Evolutionary conservation across 306 rosid genomes (phyloP).

Genomic region (Vicia sativa): DNA sequence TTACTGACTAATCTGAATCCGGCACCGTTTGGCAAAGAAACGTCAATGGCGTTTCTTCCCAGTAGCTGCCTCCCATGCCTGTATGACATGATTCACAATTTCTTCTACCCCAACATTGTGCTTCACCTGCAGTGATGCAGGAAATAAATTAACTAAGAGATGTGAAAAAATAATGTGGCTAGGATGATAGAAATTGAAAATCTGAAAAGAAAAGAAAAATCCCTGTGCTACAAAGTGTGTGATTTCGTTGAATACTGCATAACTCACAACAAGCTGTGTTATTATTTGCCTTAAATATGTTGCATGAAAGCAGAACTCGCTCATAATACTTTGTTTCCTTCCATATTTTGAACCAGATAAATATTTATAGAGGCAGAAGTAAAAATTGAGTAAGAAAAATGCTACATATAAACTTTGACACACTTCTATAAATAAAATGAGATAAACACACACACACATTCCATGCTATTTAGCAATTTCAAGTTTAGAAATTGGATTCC

Average conservation of each 20-base stretch:
- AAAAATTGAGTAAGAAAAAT: not conserved
- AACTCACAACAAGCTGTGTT: not conserved
- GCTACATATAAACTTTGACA: constrained; percentile 3
- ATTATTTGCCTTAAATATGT: not conserved
- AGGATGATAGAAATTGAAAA: constrained; percentile 11
- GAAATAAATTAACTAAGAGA: constrained; percentile 1
- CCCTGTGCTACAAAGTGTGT: not conserved
- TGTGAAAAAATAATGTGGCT: not conserved
- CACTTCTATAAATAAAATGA: constrained; percentile 4
- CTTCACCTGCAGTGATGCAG: constrained; percentile 64
- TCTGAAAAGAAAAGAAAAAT: not conserved
- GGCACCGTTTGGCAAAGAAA: not conserved
- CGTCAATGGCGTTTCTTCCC: constrained; percentile 69
- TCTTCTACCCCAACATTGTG: constrained; percentile 79
- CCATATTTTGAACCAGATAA: constrained; percentile 2
- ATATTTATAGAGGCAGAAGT: not conserved
- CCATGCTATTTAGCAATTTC: not conserved
- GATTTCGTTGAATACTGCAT: not conserved
- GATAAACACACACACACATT: not conserved
- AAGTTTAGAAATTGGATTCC: too few species aligned
- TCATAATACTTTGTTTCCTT: not conserved
- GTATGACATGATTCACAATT: constrained; percentile 69
- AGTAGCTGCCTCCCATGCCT: constrained; percentile 72
- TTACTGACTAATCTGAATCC: not conserved
- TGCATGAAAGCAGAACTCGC: not conserved